Conservation (phyloP, 208 protist genomes). For the Cochliopodium minus region DNA sequence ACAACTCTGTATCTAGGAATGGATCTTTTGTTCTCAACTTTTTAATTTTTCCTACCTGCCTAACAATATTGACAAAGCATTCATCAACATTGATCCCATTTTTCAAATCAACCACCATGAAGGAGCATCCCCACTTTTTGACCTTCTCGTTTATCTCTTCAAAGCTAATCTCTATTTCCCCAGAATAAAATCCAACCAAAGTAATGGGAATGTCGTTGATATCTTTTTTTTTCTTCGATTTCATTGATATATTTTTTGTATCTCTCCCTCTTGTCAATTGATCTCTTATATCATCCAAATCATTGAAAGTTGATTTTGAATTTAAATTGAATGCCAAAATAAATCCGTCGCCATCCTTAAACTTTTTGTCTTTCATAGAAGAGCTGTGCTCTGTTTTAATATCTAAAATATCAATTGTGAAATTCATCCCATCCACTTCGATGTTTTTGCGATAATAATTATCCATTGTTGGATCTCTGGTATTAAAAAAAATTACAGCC, state of each 20-base stretch:
- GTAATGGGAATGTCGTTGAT: conserved; percentile 30
- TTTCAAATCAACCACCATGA: conserved; percentile 37
- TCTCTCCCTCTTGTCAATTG: conserved; percentile 38
- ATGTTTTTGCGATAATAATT: too few relatives aligned
- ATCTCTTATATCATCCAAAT: conserved; percentile 24
- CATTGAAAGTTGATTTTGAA: conserved; percentile 24
- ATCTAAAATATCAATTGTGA: conserved; percentile 60
- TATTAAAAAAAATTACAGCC: too few relatives aligned
- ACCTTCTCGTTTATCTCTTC: conserved; percentile 28
- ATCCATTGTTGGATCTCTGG: too few relatives aligned
- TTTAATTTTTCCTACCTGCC: conserved; percentile 6
- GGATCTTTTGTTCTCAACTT: neutral
- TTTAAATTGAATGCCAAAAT: conserved; percentile 35
- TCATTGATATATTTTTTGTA: too few relatives aligned
- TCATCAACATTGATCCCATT: conserved; percentile 28
- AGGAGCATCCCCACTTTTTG: conserved; percentile 24
- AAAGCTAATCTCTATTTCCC: conserved; percentile 31
- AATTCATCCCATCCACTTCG: too few relatives aligned
- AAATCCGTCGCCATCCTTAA: conserved; percentile 34
- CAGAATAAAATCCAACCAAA: conserved; percentile 42
- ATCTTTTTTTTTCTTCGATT: too few relatives aligned
- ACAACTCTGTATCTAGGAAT: too few relatives aligned
- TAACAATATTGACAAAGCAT: conserved; percentile 25
- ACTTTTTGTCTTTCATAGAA: conserved; percentile 26
- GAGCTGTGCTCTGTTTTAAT: conserved; percentile 50